Evolutionary conservation across 257 asterid species (phyloP), one percentile per base, ranked within the genome.

Genomic region (Perilla frutescens): DNA sequence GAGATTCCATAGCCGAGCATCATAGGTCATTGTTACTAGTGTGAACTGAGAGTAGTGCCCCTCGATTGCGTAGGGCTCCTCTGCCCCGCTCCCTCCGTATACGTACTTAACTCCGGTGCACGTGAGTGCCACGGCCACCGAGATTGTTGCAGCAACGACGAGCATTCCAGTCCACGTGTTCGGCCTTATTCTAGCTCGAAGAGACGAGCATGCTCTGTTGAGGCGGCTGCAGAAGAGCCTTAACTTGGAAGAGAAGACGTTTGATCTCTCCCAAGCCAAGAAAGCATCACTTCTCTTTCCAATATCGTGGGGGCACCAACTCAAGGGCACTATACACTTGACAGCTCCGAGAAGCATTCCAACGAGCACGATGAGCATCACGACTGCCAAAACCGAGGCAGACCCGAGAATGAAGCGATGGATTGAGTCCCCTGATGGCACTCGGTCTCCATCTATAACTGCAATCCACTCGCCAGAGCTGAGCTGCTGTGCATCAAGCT

Each of bases 1-100:
- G 82, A 92, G 79, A 53, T 95, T 95, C 99, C 99, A 95, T 6
- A 92, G 83, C 8, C 99, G 96, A 12, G 99, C 99, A 26, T 92
- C 97, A 12, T 88, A 92, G 4, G 98, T 92, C 99, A 95, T 95
- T 29, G 99, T 85, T 57, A 95, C 47, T 44, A 95, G 73, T 1
- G 99, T 92, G 83, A 95, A 95, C 72, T 95, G 93, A 39, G 99
- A 95, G 86, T 87, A 90, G 73, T 82, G 87, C 45, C 88, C 97
- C 4, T 83, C 66, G 54, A 87, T 36, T 0, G 82, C 82, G 81
- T 92, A 95, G 8, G 99, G 86, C 79, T 90, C 96, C 85, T 95
- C 87, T 0, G 96, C 97, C 26, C 99, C 97, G 13, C 84, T 92
- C 64, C 98, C 96, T 4, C 99, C 98, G 20, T 77, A 90, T 15